Base-by-base conservation (phyloP, 2,329 filamentous ascomycete species). In the Epichloe gansuensis region DNA sequence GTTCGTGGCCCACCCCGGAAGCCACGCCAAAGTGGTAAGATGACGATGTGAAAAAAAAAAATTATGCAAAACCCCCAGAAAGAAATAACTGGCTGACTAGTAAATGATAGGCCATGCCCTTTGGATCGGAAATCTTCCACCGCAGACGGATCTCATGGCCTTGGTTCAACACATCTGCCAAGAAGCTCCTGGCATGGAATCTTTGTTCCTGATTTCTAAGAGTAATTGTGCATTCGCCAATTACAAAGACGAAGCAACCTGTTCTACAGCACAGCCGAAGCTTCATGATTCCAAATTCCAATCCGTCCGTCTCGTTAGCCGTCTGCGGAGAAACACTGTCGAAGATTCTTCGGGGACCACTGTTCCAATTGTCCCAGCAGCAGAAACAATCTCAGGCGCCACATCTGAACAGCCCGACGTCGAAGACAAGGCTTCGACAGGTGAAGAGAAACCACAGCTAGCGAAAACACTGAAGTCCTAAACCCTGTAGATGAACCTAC, bases 171-270 rank as follows among this genome's bases (percentile, higher is more conserved):
- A 96, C 65, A 93, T 96, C 54, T 94, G 88, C 56, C 82, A 81
- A 57, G 85, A 91, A 58, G 84, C 88, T 0, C 78, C 76, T 0
- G 80, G 90, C 1, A 81, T 97, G 23, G 87, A 95, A 65, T 95
- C 90, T 46, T 73, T 97, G 0, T 96, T 97, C 59, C 72, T 97
- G 38, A 97, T 97, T 42, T 91, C 91, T 0, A 96, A 96, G 67
- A 96, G 91, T 66, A 96, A 96, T 64, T 97, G 91, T 63, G 91
- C 91, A 0, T 97, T 97, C 71, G 89, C 95, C 58, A 97, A 97
- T 63, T 97, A 94, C 66, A 87, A 84, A 57, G 86, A 88, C 49
- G 90, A 95, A 61, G 71, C 75, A 3, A 81, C 82, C 5, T 96
- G 90, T 63, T 71, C 79, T 6, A 76, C 80, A 8, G 91, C 91